Base-by-base conservation (phyloP, 2,329 filamentous ascomycete genomes). In the Ophiobolus disseminans region DNA sequence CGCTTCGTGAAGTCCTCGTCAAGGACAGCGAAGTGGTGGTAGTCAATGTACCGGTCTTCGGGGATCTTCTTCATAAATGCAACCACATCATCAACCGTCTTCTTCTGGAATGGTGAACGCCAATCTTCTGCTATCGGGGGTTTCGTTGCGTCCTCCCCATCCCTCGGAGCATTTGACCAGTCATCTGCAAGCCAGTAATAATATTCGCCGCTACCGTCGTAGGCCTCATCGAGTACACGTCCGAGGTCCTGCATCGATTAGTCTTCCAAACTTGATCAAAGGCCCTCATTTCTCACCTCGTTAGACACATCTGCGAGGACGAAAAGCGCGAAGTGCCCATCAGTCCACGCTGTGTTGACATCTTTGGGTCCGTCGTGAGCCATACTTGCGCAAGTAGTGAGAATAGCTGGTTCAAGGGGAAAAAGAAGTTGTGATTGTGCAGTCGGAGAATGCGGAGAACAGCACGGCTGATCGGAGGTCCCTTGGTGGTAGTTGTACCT, bases 21-120 rank as follows among this genome's bases (percentile, higher is more conserved):
- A 5, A 46, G 16, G 3, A 46, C 36, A 19, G 43, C 43, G 19
- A 46, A 46, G 34, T 46, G 25, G 16, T 46, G 43, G 22, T 23
- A 40, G 14, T 46, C 43, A 2, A 46, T 22, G 11, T 28, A 39
- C 5, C 17, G 20, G 13, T 40, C 35, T 2, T 40, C 35, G 2
- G 43, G 43, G 10, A 25, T 16, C 17, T 25, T 30, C 10, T 46
- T 46, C 35, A 46, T n/a, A 23, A 46, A 46, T 13, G 2, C 16
- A 8, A 28, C 43, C 5, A 23, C 23, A 14, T 40, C 43, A 14
- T 39, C 26, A 20, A 32, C 19, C 7, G 25, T 31, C 16, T 46
- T 40, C 5, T 35, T 25, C 4, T 23, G 14, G 23, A 46, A 46
- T 8, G 25, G 43, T 9, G 35, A 40, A 2, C n/a, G 14, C 43